Evolutionary conservation across 768 basidiomycete genomes (phyloP).

Genomic region (Cytidiella melzeri): DNA sequence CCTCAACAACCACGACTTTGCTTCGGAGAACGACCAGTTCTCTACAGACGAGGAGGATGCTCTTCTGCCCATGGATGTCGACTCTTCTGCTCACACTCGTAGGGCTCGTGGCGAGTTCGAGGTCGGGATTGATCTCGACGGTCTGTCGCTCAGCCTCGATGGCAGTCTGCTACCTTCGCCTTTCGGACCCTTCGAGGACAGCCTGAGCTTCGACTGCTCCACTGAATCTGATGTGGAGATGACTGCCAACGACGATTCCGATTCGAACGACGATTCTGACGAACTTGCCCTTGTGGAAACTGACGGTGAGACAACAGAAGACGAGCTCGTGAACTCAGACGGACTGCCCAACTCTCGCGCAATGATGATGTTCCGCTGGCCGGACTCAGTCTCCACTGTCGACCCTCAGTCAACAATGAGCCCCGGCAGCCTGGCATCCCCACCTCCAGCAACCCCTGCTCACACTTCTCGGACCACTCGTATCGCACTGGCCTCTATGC

Average conservation of each 20-base stretch:
- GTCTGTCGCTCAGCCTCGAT: slow-evolving; percentile 22
- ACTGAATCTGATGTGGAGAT: slow-evolving; percentile 34
- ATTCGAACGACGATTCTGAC: slow-evolving; percentile 15
- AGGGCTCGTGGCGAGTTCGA: slow-evolving; percentile 20
- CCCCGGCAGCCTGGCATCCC: slow-evolving; percentile 33
- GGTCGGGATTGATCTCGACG: slow-evolving; percentile 23
- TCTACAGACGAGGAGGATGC: slow-evolving; percentile 25
- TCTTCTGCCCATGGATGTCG: slow-evolving; percentile 23
- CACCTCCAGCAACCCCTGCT: slow-evolving; percentile 12
- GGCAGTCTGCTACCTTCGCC: slow-evolving; percentile 17
- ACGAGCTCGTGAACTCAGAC: slow-evolving; percentile 73
- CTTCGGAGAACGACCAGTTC: slow-evolving; percentile 20
- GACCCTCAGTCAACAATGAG: slow-evolving; percentile 74
- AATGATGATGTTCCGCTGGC: slow-evolving; percentile 66
- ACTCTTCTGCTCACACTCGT: slow-evolving; percentile 21
- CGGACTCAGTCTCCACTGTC: slow-evolving; percentile 51
- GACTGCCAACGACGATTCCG: slow-evolving; percentile 40
- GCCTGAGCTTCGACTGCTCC: slow-evolving; percentile 20
- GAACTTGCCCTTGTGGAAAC: slow-evolving; percentile 30
- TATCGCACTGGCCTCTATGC: slow-evolving; percentile 22
- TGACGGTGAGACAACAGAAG: slow-evolving; percentile 77
- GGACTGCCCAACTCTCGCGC: slow-evolving; percentile 71
- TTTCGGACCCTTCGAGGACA: slow-evolving; percentile 6
- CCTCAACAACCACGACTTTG: slow-evolving; percentile 35
- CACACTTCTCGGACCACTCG: slow-evolving; percentile 20